These are phyloP conservation scores for Metarhizium rileyi DNA, from an alignment of 2,329 filamentous ascomycete species.

Conservation along the genomic window DNA sequence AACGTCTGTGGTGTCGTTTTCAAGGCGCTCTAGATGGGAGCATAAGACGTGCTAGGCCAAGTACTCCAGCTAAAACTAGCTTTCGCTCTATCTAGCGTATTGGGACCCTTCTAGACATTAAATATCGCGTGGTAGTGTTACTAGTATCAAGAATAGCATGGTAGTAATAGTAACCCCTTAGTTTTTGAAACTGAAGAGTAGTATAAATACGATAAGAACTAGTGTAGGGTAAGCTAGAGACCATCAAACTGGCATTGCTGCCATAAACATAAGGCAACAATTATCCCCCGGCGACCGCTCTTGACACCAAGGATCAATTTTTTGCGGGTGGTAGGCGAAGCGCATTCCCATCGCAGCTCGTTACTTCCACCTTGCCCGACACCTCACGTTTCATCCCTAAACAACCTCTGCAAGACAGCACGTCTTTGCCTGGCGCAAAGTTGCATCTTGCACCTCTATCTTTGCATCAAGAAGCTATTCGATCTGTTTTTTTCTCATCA, in stretches of 20 bases:
- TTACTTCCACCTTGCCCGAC: conserved; percentile 9
- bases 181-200: too few species aligned
- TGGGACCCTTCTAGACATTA: too few species aligned
- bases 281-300: not conserved
- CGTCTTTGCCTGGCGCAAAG: conserved; percentile 32
- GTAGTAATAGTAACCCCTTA: too few species aligned
- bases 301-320: not conserved
- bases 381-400: conserved; percentile 10
- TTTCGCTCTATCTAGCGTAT: too few species aligned
- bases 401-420: conserved; percentile 8
- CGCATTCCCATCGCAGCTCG: conserved; percentile 6
- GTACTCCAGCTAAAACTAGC: too few species aligned
- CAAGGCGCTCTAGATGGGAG: too few species aligned
- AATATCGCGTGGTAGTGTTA: too few species aligned
- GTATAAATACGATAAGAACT: not conserved
- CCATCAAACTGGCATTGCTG: not conserved
- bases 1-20: too few species aligned
- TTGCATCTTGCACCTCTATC: conserved; percentile 11
- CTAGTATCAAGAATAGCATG: too few species aligned
- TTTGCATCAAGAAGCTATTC: conserved; percentile 18
- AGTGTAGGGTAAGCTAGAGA: not conserved
- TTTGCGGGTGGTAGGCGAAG: not conserved
- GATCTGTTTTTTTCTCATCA: conserved; percentile 14
- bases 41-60: too few species aligned
- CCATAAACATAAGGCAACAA: not conserved